Base-by-base conservation (phyloP, 2,329 filamentous ascomycete genomes). In the Purpureocillium lavendulum region DNA sequence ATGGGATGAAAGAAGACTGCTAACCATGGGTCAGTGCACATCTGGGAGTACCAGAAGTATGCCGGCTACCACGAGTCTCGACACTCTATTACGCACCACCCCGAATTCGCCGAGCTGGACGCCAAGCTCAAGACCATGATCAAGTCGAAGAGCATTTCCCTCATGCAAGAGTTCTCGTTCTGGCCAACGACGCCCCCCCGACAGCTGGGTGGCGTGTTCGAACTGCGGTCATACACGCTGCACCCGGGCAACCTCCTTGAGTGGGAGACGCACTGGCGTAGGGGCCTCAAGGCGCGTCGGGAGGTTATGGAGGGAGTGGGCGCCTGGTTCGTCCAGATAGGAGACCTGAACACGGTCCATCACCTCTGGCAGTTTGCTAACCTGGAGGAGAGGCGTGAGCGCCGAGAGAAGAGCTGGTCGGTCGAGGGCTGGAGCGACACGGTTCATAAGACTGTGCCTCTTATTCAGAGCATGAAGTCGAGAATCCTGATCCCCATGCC, bases 111-210 rank as follows among this genome's bases (percentile, higher is more conserved):
- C 49, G 82, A 77, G 9, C 96, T 96, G 58, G 87, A 95, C 59
- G 69, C 69, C 46, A 85, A 90, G 65, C 81, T 98, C 38, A 89
- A 88, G 64, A 73, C 69, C n/a, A 70, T 97, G 45, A 90, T 98
- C 57, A 80, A 73, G 43, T 78, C 78, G 47, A 97, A 95, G 70
- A 80, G 82, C 50, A 84, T 83, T 4, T 96, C 89, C 0, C 75
- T 98, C 38, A 98, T 98, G 92, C 92, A 98, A 62, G 92, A 98
- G 64, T 98, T 98, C 66, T 95, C 89, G 29, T 98, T 98, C 75
- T 98, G 92, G 92, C 92, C 92, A 2, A 98, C 92, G 3, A 90
- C 87, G 0, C 76, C 89, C 5, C 92, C 92, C 1, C 87, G 92
- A 44, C 73, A 87, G 54, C 77, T 98, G 1, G 92, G 92, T 40